A percentile compares a stretch with the other conserved stretches of the same genome.
These are phyloP conservation scores for Cucurbitaria berberidis DNA, from an alignment of 2,329 filamentous ascomycete species.

Conservation along the genomic window DNA sequence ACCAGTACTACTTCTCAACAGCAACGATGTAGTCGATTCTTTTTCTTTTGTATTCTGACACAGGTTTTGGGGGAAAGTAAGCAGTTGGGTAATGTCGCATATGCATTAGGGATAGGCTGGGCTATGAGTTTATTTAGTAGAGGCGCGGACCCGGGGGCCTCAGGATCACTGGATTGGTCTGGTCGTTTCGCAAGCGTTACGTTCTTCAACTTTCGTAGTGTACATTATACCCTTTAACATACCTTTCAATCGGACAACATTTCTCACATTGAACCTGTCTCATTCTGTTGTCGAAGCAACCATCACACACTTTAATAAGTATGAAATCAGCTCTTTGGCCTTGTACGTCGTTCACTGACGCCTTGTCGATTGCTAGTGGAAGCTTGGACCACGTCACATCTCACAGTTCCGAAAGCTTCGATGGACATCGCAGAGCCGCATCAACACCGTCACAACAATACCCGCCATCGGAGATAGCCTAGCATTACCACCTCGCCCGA, in stretches of 20 bases:
- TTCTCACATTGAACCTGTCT: slow-evolving; percentile 1
- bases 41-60: slow-evolving; percentile 9
- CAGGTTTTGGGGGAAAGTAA: neutral
- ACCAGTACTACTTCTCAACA: slow-evolving; percentile 91
- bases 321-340: neutral
- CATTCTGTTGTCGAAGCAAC: neutral
- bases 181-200: neutral
- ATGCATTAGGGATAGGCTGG: neutral
- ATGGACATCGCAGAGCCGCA: slow-evolving; percentile 44
- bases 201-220: neutral
- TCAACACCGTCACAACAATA: slow-evolving; percentile 33
- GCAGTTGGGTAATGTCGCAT: neutral
- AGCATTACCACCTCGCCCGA: slow-evolving; percentile 12
- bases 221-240: slow-evolving; percentile 24
- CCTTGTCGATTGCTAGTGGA: slow-evolving; percentile 17
- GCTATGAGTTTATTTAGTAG: neutral
- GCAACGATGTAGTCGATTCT: slow-evolving; percentile 57
- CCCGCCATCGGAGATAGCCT: slow-evolving; percentile 25
- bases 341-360: slow-evolving; percentile 17
- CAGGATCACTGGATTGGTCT: slow-evolving; percentile 4
- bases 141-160: neutral
- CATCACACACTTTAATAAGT: neutral
- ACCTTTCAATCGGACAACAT: slow-evolving; percentile 19
- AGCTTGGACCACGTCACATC: slow-evolving; percentile 25
- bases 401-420: slow-evolving; percentile 38